Percentiles rank a stretch among this genome's conserved stretches.
Evolutionary conservation across 1,284 basidiomycete species (phyloP).

Genomic region (Trametes hirsuta): DNA sequence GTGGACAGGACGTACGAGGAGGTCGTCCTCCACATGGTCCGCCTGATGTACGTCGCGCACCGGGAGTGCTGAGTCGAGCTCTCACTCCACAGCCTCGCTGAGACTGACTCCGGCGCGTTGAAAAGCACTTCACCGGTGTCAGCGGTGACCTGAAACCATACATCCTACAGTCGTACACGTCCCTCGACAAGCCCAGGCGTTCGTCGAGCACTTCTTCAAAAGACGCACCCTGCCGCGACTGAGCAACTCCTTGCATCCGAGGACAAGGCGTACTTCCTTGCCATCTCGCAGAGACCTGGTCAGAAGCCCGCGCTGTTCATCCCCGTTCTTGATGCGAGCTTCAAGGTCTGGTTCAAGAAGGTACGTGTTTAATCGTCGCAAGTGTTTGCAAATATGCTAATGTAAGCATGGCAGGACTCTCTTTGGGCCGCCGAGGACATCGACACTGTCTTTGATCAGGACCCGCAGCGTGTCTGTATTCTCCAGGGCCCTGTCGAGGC

Average conservation of each 20-base stretch:
- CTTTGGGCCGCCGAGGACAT: constrained; percentile 99
- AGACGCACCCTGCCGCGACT: constrained; percentile 80
- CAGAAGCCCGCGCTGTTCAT: constrained; percentile 99
- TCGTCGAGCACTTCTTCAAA: constrained; percentile 84
- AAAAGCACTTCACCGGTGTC: constrained; percentile 96
- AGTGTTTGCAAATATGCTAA: constrained; percentile 22
- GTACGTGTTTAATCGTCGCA: constrained; percentile 42
- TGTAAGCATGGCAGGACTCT: constrained; percentile 69
- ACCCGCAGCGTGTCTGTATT: constrained; percentile 97
- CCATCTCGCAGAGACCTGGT: constrained; percentile 91
- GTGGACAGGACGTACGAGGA: constrained; percentile 99
- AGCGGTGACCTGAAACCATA: constrained; percentile 83
- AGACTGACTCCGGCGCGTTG: constrained; percentile 97
- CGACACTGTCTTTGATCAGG: constrained; percentile 97
- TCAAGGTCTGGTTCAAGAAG: constrained; percentile 99
- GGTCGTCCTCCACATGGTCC: constrained; percentile 87
- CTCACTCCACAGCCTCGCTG: constrained; percentile 91
- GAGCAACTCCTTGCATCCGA: constrained; percentile 92
- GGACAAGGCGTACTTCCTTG: constrained; percentile 94
- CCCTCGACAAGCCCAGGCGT: constrained; percentile 84
- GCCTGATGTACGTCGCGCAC: constrained; percentile 92
- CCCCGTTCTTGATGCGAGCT: constrained; percentile 90
- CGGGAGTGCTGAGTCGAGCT: constrained; percentile 94
- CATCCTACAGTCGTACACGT: constrained; percentile 85
- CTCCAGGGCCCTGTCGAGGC: constrained; percentile 92